phyloP scores from a whole-genome alignment of 495 filamentous ascomycete genomes.

The Astrocystis sublimbata region DNA sequence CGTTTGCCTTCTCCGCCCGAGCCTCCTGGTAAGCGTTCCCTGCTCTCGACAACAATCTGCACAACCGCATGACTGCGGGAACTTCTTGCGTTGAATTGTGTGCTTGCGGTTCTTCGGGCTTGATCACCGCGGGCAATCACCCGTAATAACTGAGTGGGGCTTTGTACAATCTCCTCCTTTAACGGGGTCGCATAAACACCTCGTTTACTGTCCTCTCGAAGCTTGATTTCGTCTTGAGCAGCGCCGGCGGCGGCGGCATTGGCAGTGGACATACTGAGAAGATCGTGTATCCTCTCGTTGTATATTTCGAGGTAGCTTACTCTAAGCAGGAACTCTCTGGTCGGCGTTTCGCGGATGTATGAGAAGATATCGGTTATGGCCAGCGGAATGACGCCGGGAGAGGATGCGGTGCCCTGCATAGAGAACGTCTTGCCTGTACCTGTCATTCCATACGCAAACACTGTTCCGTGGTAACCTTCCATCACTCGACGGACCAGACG shows the following conservation, averaged over 20 bases:
- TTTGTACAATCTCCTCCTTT: conserved; percentile 98
- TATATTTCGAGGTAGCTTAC: conserved; percentile 99
- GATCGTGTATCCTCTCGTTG: conserved; percentile 95
- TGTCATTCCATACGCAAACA: conserved; percentile 99
- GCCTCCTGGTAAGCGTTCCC: conserved; percentile 71
- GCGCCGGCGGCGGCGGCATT: conserved; percentile 42
- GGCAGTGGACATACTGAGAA: conserved; percentile 70
- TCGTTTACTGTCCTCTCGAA: conserved; percentile 92
- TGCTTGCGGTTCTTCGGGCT: conserved; percentile 84
- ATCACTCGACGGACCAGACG: conserved; percentile 93
- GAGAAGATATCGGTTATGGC: conserved; percentile 99
- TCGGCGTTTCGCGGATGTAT: conserved; percentile 94
- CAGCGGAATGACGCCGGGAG: conserved; percentile 94
- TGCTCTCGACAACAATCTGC: conserved; percentile 96
- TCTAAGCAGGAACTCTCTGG: conserved; percentile 89
- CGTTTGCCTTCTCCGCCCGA: conserved; percentile 65
- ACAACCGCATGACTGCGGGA: conserved; percentile 98
- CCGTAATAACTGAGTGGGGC: conserved; percentile 88
- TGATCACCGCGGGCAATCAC: conserved; percentile 95
- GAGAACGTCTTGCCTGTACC: conserved; percentile 98
- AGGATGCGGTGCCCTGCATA: conserved; percentile 97
- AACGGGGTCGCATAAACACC: conserved; percentile 95
- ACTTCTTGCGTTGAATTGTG: conserved; percentile 93
- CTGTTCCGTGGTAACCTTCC: conserved; percentile 98
- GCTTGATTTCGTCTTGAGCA: conserved; percentile 85